Evolutionary conservation across 164 flowering plant genomes (phyloP), one percentile per base, ranked within the genome.

Genomic region (Umbilicus rupestris): DNA sequence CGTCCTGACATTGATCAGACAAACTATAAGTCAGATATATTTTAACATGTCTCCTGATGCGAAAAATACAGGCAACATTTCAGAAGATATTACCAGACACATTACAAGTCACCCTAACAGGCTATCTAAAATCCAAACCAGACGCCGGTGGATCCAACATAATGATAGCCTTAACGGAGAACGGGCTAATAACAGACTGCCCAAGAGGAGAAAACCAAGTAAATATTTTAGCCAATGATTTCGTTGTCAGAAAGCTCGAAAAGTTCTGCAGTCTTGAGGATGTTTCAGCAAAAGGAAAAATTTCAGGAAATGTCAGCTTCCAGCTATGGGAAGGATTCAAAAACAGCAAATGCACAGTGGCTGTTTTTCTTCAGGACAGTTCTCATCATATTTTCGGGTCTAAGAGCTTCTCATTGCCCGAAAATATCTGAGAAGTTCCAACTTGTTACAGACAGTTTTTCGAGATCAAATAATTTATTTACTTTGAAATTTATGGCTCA

Each of bases 221-320:
- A 49, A 49, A 49, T 5, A 49, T 49, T 49, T 49, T 49, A 10
- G 26, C 55, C 1, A 49, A 49, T 20, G 26, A 49, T 20, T 49
- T 49, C 20, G 55, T 49, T 5, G 55, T 49, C 55, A 49, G 55
- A 49, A 49, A 49, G 55, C 55, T 49, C 55, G 26, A 49, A 49
- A 49, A 49, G 20, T 5, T 49, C 26, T 3, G 8, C 12, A 20
- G 26, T n/a, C 20, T 46, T 16, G 7, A 46, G 7, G 3, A 49
- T n/a, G 26, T 6, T 20, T n/a, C 55, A n/a, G 26, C 55, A 20
- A 49, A 49, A 20, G 26, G 20, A 6, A 49, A 49, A 49, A 26
- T 49, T n/a, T n/a, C 55, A 5, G 55, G 24, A 49, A 20, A n/a
- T 22, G 26, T 49, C 55, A 49, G 55, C 20, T 49, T 49, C 26